phyloP scores from a whole-genome alignment of 345 rosid species.

The Acer yangbiense region DNA sequence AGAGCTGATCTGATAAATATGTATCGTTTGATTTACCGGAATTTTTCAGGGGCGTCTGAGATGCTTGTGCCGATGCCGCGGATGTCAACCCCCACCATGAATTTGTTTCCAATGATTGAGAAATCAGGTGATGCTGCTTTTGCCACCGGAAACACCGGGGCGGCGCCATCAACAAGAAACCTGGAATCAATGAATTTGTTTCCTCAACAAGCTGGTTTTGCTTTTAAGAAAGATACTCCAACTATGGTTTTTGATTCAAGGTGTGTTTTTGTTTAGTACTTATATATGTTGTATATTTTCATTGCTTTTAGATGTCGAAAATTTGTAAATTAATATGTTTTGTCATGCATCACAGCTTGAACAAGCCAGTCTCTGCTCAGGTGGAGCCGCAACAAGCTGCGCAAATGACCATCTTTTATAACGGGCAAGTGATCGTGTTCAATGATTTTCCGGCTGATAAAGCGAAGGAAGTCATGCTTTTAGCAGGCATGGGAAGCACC shows the following conservation, averaged over 20 bases:
- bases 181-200: slow-evolving; percentile 62
- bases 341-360: slow-evolving; percentile 23
- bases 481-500: slow-evolving; percentile 57
- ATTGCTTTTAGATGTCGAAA: background rate
- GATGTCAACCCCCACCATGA: slow-evolving; percentile 50
- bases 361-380: slow-evolving; percentile 20
- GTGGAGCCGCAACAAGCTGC: slow-evolving; percentile 49
- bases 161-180: slow-evolving; percentile 18
- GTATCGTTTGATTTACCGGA: slow-evolving; percentile 14
- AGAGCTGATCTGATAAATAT: slow-evolving; percentile 15
- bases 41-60: slow-evolving; percentile 37
- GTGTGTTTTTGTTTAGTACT: slow-evolving; percentile 28
- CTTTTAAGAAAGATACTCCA: slow-evolving; percentile 37
- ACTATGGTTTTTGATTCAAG: slow-evolving; percentile 36
- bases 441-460: slow-evolving; percentile 74
- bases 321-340: background rate
- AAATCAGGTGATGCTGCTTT: slow-evolving; percentile 22
- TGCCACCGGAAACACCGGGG: slow-evolving; percentile 4
- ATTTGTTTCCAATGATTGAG: slow-evolving; percentile 51
- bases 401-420: slow-evolving; percentile 84
- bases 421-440: slow-evolving; percentile 74
- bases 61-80: background rate
- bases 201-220: slow-evolving; percentile 52
- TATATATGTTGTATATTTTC: background rate
- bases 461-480: slow-evolving; percentile 72